phyloP scores from a whole-genome alignment of 129 eudicot genomes.

The Sambucus nigra region DNA sequence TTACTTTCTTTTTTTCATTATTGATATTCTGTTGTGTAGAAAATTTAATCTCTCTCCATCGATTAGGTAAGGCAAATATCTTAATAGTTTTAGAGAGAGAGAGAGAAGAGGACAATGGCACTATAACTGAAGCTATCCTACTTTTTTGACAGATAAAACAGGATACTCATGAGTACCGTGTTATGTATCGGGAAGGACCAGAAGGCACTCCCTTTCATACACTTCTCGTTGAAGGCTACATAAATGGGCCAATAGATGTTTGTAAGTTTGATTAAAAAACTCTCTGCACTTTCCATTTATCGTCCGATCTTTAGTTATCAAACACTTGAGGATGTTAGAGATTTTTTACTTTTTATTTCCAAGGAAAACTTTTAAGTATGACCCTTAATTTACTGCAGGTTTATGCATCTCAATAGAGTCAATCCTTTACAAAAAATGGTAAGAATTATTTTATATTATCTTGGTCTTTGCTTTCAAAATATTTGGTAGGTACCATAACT shows the following conservation, averaged over 20 bases:
- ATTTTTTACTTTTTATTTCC: neutral
- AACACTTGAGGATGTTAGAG: constrained; percentile 1
- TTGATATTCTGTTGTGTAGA: too few relatives aligned
- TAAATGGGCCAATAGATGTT: constrained; percentile 81
- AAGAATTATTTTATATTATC: constrained; percentile 4
- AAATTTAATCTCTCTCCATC: too few relatives aligned
- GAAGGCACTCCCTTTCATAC: constrained; percentile 80
- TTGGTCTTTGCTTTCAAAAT: neutral
- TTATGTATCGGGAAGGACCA: constrained; percentile 94
- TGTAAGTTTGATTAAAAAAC: constrained; percentile 39
- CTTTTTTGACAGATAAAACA: constrained; percentile 55
- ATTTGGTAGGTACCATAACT: neutral
- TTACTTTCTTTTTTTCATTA: too few relatives aligned
- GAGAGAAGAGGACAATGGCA: neutral
- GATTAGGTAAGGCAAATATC: too few relatives aligned
- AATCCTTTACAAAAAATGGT: constrained; percentile 71
- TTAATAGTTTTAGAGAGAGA: too few relatives aligned
- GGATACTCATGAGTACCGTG: constrained; percentile 82
- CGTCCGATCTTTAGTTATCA: neutral
- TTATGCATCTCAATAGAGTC: constrained; percentile 78
- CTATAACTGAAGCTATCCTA: constrained; percentile 1
- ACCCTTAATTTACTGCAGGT: constrained; percentile 38
- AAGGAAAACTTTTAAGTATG: neutral
- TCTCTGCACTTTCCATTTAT: neutral
- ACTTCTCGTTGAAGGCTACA: constrained; percentile 83